Evolutionary conservation across 805 yeast species (phyloP), one percentile per base, ranked within the genome.

Genomic region (Grigorovia jiainica): DNA sequence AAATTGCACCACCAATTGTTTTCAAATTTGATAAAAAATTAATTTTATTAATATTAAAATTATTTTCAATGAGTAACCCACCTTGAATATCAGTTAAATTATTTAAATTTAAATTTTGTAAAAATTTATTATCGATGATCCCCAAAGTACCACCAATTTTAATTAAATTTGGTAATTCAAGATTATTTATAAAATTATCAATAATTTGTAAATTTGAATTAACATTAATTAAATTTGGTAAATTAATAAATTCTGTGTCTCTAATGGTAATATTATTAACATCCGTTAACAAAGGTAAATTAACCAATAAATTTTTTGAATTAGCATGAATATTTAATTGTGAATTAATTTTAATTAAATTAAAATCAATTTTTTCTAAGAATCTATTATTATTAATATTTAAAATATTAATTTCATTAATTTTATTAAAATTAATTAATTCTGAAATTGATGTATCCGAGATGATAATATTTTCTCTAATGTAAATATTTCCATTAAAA

Each of bases 1-100:
- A 81, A 46, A 84, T 73, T 2, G 89, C 94, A 32, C 94, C 95
- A 20, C 90, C 94, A 54, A 84, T 77, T 17, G 75, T 66, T 41
- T 61, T 67, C 43, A 84, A 67, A 36, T 67, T 66, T 6, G 84
- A 76, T 53, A 84, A 73, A 50, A 78, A 80, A 54, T 76, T 70
- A 42, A 84, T 63, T 35, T 67, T 68, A 13, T 61, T 66, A 40
- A 84, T 54, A 20, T 58, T 55, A 2, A 75, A 65, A 54, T 84
- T 84, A 50, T 81, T 75, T 4, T 75, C 71, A 41, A 84, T 61
- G 77, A 82, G 79, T 48, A 84, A 66, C 0, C 94, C 94, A 17
- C 95, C 95, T 30, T 82, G 82, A 49, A 84, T 72, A 32, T 79
- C 83, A 5, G 68, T 63, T 5, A 82, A 65, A 4, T 62, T 51